Base-by-base conservation (phyloP, 1,139 yeast genomes). In the Pichia sp. region DNA sequence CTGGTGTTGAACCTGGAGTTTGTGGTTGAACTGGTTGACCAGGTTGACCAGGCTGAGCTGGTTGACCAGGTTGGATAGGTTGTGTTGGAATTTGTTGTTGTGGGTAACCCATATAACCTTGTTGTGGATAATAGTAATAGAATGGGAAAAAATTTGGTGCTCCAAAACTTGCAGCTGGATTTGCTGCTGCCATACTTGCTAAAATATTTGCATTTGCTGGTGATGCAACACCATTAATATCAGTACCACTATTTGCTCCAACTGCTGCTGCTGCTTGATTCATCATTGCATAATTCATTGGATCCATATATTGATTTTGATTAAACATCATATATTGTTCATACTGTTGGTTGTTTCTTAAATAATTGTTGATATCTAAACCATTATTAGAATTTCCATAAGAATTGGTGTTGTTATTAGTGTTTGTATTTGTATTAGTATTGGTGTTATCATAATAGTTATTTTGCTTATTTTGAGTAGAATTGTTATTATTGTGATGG, bases 321-420 rank as follows among this genome's bases (percentile, higher is more conserved):
- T 48, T 49, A 41, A 36, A 42, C 37, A 42, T 39, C 37, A 42
- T 39, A 28, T 42, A 44, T 36, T 49, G 54, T 37, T 54, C 53
- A 36, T 46, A 51, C 34, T 45, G 47, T 47, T 17, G 50, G 54
- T 47, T 49, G 39, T 51, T 53, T 49, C 49, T 52, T 38, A 47
- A 45, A 53, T 48, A 53, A 48, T 51, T 60, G 54, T 49, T 55
- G 42, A 49, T 52, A 40, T 56, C 55, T 28, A 51, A 48, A 44
- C 52, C 55, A 46, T 46, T 50, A 47, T 47, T 52, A 51, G 49
- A 53, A 56, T 43, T 51, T 38, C 51, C 39, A 26, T 46, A 52
- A 10, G 43, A 51, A 56, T 39, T 51, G 53, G 32, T 51, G 49
- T 49, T 47, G 54, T 46, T 51, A 48, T 38, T 52, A 44, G 49